These are phyloP conservation scores for Auxenochlorella pyrenoidosa DNA, from an alignment of 139 green algal species.

Conservation along the genomic window DNA sequence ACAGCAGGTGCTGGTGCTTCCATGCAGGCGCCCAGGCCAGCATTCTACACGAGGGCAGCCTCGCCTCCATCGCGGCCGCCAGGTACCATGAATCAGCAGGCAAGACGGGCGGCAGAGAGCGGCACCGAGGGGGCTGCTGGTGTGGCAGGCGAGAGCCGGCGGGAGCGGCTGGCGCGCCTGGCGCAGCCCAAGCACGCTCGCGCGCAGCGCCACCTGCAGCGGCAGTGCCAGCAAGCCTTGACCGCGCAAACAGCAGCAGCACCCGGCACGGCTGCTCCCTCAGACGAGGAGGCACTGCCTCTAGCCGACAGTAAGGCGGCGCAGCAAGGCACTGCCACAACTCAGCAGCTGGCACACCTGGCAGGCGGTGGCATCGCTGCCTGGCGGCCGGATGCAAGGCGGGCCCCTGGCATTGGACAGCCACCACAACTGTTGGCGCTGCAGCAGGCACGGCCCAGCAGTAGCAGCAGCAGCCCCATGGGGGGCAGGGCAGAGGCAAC, in stretches of 20 bases:
- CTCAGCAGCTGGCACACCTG: not conserved
- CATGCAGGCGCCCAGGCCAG: not conserved
- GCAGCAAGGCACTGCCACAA: not conserved
- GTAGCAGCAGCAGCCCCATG: not conserved
- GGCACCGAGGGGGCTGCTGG: not conserved
- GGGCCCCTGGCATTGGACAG: not conserved
- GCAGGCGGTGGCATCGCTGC: not conserved
- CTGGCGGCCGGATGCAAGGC: not conserved
- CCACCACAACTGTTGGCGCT: not conserved
- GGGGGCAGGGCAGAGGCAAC: not conserved
- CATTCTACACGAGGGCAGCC: constrained; percentile 1
- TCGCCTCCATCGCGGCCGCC: not conserved
- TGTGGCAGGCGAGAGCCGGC: not conserved
- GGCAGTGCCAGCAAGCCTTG: not conserved
- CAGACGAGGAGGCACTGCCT: too few relatives aligned
- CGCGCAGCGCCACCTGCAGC: not conserved
- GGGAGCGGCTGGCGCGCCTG: constrained; percentile 4
- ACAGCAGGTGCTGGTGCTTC: not conserved
- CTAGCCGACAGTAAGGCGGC: not conserved
- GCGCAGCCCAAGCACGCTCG: constrained; percentile 1
- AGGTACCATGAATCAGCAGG: not conserved
- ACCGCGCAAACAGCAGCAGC: not conserved
- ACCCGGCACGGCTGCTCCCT: not conserved
- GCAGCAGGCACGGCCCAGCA: not conserved
- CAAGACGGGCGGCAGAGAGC: too few relatives aligned